phyloP scores from a whole-genome alignment of 176 grass and related monocot species.

The Elymus sibiricus region DNA sequence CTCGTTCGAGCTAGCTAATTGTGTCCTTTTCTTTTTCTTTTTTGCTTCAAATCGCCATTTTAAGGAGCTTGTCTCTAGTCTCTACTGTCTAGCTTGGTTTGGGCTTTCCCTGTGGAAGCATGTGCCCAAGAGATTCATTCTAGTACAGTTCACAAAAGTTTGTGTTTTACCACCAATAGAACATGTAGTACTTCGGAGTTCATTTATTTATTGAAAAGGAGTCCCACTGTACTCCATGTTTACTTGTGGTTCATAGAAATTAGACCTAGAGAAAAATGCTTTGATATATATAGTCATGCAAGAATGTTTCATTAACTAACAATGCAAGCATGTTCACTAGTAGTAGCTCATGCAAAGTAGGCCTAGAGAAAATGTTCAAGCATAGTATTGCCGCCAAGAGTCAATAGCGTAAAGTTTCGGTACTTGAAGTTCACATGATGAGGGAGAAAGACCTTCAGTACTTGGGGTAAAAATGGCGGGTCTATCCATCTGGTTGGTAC shows the following conservation, averaged over 20 bases:
- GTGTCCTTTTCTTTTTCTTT: background rate
- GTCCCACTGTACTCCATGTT: background rate
- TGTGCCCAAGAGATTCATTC: conserved; percentile 1
- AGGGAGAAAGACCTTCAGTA: background rate
- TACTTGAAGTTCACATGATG: background rate
- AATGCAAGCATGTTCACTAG: background rate
- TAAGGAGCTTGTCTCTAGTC: background rate
- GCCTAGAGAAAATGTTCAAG: background rate
- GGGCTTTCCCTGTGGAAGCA: background rate
- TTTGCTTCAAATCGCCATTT: background rate
- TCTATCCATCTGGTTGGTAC: background rate
- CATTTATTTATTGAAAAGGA: background rate
- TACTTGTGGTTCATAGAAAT: background rate
- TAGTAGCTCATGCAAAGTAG: background rate
- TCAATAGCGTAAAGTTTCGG: background rate
- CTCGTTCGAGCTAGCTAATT: background rate
- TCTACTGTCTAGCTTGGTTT: background rate
- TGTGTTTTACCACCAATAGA: background rate
- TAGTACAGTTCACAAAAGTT: background rate
- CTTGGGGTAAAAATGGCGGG: background rate
- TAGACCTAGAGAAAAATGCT: background rate
- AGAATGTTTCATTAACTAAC: background rate
- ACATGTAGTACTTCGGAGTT: background rate
- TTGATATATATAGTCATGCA: background rate
- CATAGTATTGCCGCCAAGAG: background rate